A percentile compares a stretch with the other conserved stretches of the same genome.
Evolutionary conservation across 1,139 yeast genomes (phyloP).

Genomic region (Meyerozyma elateridarum): DNA sequence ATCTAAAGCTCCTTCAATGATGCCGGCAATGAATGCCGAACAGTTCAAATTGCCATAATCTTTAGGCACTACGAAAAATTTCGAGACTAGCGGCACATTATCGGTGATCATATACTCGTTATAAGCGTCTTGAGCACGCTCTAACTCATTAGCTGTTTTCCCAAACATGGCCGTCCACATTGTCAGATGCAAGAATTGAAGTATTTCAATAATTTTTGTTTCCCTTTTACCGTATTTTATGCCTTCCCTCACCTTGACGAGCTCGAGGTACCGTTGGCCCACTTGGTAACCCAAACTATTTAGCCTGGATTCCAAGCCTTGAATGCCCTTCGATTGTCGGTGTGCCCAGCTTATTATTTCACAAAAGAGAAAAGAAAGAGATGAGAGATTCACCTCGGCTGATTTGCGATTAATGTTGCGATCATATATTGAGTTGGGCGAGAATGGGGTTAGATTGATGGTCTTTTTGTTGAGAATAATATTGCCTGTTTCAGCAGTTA

Average conservation of each 20-base stretch:
- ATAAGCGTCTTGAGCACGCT: conserved; percentile 74
- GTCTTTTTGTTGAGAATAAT: conserved; percentile 32
- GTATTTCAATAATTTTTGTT: conserved; percentile 64
- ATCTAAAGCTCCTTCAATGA: conserved; percentile 85
- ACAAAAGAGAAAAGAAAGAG: conserved; percentile 66
- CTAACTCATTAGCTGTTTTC: conserved; percentile 79
- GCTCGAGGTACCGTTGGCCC: conserved; percentile 44
- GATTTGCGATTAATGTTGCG: conserved; percentile 56
- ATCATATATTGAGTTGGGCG: conserved; percentile 48
- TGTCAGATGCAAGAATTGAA: conserved; percentile 78
- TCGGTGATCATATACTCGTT: conserved; percentile 88
- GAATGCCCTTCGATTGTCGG: conserved; percentile 61
- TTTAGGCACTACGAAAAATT: conserved; percentile 73
- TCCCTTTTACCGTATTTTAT: conserved; percentile 64
- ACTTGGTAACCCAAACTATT: conserved; percentile 72
- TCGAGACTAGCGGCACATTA: conserved; percentile 69
- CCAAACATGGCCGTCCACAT: conserved; percentile 85
- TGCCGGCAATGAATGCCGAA: conserved; percentile 85
- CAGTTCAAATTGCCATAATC: conserved; percentile 79
- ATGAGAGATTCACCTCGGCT: conserved; percentile 61
- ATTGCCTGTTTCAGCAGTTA: conserved; percentile 32
- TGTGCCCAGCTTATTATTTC: conserved; percentile 70
- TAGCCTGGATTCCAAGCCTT: conserved; percentile 70
- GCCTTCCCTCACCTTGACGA: conserved; percentile 49
- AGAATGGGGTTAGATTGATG: conserved; percentile 27